These are phyloP conservation scores for Haplosporangium gracile DNA, from an alignment of 192 early-diverging fungal species.

Conservation along the genomic window DNA sequence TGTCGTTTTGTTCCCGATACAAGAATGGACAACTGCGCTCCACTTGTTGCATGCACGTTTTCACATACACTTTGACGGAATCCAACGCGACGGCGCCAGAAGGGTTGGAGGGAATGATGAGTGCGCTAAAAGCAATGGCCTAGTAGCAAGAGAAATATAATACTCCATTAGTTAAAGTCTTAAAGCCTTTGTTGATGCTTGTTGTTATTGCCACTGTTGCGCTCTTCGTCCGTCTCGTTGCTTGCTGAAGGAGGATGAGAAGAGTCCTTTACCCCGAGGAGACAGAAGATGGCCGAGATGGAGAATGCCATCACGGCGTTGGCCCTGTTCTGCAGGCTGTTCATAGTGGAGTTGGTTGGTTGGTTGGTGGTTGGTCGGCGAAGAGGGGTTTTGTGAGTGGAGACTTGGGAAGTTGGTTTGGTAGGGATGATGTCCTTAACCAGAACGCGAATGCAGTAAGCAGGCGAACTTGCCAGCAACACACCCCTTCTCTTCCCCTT, in stretches of 20 bases:
- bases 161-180: too few species aligned
- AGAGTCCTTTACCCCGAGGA: slow-evolving; percentile 54
- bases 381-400: neutral
- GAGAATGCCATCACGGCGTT: slow-evolving; percentile 74
- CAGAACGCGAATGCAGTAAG: too few species aligned
- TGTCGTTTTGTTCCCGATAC: neutral
- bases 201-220: neutral
- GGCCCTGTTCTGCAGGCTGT: slow-evolving; percentile 61
- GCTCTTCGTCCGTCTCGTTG: neutral
- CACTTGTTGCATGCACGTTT: neutral
- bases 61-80: slow-evolving; percentile 48
- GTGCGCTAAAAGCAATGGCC: slow-evolving; percentile 65
- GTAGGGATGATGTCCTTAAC: too few species aligned
- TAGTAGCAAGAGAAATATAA: neutral
- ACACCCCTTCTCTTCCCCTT: too few species aligned
- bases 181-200: too few species aligned
- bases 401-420: too few species aligned
- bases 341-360: slow-evolving; percentile 36
- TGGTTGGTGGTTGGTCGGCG: neutral
- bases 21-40: neutral
- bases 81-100: slow-evolving; percentile 38
- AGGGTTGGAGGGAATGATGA: slow-evolving; percentile 50
- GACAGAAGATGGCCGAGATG: slow-evolving; percentile 69
- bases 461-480: too few species aligned
- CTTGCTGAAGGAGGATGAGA: too few species aligned